Conservation (phyloP, 192 early-diverging fungal species). For the Coemansia umbellata region DNA sequence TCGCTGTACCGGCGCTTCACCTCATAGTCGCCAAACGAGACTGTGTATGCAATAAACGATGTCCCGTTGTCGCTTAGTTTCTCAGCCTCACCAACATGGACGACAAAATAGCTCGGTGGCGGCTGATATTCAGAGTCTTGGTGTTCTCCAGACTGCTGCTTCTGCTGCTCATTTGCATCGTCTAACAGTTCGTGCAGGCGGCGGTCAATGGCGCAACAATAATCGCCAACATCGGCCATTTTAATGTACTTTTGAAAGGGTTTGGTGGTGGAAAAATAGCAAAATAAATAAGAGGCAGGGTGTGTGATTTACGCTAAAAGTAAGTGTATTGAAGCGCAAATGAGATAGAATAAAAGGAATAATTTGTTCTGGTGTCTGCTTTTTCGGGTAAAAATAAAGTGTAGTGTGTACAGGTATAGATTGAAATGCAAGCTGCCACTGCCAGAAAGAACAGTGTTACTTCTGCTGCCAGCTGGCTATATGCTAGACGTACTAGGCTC, state of each 20-base stretch:
- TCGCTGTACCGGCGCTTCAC: conserved; percentile 90
- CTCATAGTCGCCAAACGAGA: conserved; percentile 46
- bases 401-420: no score
- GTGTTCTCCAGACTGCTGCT: conserved; percentile 8
- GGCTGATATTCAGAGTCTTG: conserved; percentile 30
- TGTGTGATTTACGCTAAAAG: no score
- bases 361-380: no score
- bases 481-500: no score
- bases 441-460: no score
- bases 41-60: conserved; percentile 43
- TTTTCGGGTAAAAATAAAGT: no score
- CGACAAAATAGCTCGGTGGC: conserved; percentile 34
- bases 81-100: conserved; percentile 44
- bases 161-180: conserved; percentile 38
- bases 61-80: conserved; percentile 44
- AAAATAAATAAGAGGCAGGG: neutral
- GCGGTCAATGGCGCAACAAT: conserved; percentile 49
- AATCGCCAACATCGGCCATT: conserved; percentile 46
- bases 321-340: no score
- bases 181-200: conserved; percentile 46
- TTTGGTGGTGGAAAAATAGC: neutral
- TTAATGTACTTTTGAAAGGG: neutral
- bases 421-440: no score
- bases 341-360: no score
- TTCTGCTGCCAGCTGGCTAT: no score